Evolutionary conservation across 2,329 filamentous ascomycete species (phyloP), one percentile per base, ranked within the genome.

Genomic region (Lecanoromycetidae sp.): DNA sequence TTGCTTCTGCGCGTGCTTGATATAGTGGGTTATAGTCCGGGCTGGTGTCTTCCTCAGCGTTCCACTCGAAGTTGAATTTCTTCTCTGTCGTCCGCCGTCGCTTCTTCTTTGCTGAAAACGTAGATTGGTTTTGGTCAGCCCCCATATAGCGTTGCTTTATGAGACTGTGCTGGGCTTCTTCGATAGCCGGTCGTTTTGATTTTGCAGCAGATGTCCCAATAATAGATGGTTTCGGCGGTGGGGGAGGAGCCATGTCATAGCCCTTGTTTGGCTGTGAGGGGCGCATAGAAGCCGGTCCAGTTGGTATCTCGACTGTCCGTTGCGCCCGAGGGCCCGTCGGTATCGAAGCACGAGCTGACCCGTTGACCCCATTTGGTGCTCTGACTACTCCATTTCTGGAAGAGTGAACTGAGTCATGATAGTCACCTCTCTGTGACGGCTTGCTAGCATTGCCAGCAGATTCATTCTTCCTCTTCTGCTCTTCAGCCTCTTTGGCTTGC

Each of bases 1-100:
- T 79, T 3, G 77, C 74, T 52, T 83, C 77, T 3, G 78, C 71
- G 32, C 77, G 73, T 22, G 79, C 70, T 42, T 82, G 74, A 62
- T 94, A 93, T 32, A 91, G 72, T 1, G 85, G 84, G 57, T 94
- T 88, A 60, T 87, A 83, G 56, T 86, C 82, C 2, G 72, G 76
- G 54, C 82, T 90, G 0, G 91, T 98, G 63, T 98, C 91, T 61
- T 98, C 91, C 52, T 93, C 85, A 1, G 79, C 76, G 57, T 94
- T 93, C 91, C 91, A 98, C 58, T 94, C 91, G 58, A 98, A 98
- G 59, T 95, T 98, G 71, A 98, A 98, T 63, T 98, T 96, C 66
- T 88, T 87, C 60, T 94, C 90, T 1, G 86, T 91, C 1, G 87
- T 94, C 52, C 90, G 76, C 68, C 85, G 84, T 48, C 90, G 77